A percentile compares a stretch with the other conserved stretches of the same genome.
These are phyloP conservation scores for Puccinia coronata DNA, from an alignment of 1,284 basidiomycete species.

Conservation along the genomic window DNA sequence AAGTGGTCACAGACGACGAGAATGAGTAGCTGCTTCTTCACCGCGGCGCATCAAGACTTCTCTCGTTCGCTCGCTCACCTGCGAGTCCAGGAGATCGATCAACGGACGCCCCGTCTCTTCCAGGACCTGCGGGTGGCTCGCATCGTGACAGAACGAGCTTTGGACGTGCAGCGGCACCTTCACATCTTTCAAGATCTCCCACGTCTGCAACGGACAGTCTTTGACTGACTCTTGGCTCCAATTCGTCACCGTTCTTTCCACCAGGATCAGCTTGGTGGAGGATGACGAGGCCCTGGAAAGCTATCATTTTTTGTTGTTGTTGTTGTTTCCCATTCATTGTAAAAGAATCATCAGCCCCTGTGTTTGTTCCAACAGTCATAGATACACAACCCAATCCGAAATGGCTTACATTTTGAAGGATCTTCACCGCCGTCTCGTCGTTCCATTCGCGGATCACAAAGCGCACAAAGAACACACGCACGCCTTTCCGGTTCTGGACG, in stretches of 20 bases:
- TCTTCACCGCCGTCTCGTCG: slow-evolving; percentile 39
- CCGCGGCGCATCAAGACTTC: neutral
- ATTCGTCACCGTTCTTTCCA: slow-evolving; percentile 46
- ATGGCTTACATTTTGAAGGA: slow-evolving; percentile 30
- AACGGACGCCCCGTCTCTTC: slow-evolving; percentile 46
- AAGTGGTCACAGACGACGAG: too few relatives aligned
- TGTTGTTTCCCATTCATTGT: too few relatives aligned
- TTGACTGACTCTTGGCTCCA: slow-evolving; percentile 32
- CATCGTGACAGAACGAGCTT: slow-evolving; percentile 42
- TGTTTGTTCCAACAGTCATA: neutral
- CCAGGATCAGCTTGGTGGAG: slow-evolving; percentile 44
- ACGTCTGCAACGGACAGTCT: slow-evolving; percentile 34
- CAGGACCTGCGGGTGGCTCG: slow-evolving; percentile 22
- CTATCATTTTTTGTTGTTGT: slow-evolving; percentile 2
- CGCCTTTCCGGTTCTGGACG: slow-evolving; percentile 36
- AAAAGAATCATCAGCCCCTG: neutral
- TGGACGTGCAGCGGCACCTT: slow-evolving; percentile 36
- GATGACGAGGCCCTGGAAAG: slow-evolving; percentile 41
- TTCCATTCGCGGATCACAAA: slow-evolving; percentile 50
- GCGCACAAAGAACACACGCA: slow-evolving; percentile 43
- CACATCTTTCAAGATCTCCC: slow-evolving; percentile 35
- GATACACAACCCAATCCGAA: neutral
- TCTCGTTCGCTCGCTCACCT: slow-evolving; percentile 2
- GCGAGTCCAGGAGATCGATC: slow-evolving; percentile 43
- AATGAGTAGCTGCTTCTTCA: neutral